These are phyloP conservation scores for Carex arenaria DNA, from an alignment of 202 grass and related monocot species.

Conservation along the genomic window DNA sequence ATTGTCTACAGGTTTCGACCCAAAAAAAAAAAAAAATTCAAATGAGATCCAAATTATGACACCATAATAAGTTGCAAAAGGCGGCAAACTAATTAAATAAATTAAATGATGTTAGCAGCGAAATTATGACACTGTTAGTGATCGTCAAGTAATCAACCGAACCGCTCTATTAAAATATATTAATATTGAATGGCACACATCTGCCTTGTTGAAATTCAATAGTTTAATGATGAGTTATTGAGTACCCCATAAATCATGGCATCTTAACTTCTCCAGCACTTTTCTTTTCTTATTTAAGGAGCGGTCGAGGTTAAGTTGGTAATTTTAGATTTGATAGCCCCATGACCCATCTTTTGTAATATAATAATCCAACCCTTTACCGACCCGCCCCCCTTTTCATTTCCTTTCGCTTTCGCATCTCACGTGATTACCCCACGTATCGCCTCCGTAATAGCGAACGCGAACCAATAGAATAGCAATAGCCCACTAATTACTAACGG, in stretches of 20 bases:
- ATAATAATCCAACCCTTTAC: not conserved
- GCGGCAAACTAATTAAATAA: not conserved
- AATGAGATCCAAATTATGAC: not conserved
- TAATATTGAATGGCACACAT: not conserved
- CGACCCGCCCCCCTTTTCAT: not conserved
- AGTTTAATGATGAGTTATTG: slow-evolving; percentile 3
- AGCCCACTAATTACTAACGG: not conserved
- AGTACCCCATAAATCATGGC: slow-evolving; percentile 11
- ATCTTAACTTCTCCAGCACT: slow-evolving; percentile 8
- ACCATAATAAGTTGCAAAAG: not conserved
- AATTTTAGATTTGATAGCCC: not conserved
- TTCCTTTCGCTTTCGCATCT: not conserved
- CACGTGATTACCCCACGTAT: slow-evolving; percentile 12
- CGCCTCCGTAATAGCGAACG: not conserved
- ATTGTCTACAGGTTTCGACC: too few species aligned
- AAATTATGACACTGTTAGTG: not conserved
- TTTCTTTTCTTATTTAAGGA: not conserved
- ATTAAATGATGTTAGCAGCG: not conserved
- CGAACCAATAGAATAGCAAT: not conserved
- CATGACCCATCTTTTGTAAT: not conserved
- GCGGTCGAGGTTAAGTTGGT: not conserved
- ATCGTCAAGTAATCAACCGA: not conserved
- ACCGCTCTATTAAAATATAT: not conserved
- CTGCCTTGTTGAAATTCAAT: not conserved
- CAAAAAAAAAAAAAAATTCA: not conserved